Evolutionary conservation across 225 moss, liverwort and hornwort genomes (phyloP).

Genomic region (Asterella californica): DNA sequence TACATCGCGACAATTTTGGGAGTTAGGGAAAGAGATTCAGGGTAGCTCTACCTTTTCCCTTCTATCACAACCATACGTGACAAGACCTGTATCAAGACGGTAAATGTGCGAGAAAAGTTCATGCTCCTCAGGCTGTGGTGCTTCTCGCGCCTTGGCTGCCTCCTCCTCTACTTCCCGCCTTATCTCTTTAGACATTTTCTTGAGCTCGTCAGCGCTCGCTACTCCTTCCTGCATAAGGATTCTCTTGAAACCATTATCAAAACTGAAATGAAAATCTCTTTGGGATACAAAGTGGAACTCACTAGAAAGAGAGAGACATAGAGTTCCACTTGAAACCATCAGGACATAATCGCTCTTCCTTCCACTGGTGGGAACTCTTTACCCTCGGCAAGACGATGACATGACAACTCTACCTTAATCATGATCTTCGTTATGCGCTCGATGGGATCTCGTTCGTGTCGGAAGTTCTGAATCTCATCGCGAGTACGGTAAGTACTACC

Average conservation of each 20-base stretch:
- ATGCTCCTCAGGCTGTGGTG: conserved; percentile 49
- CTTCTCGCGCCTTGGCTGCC: conserved; percentile 62
- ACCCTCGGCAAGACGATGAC: no score
- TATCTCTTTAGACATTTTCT: conserved; percentile 66
- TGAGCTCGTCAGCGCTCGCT: conserved; percentile 59
- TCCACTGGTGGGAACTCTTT: no score
- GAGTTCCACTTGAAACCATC: neutral
- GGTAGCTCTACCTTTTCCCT: conserved; percentile 57
- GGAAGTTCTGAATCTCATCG: conserved; percentile 77
- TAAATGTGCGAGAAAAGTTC: conserved; percentile 85
- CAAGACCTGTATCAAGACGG: conserved; percentile 71
- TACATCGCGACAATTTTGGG: no score
- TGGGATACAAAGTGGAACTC: neutral
- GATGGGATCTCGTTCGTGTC: conserved; percentile 79
- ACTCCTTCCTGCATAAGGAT: conserved; percentile 62
- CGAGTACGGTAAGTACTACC: conserved; percentile 88
- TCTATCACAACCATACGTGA: conserved; percentile 77
- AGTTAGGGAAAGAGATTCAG: conserved; percentile 33
- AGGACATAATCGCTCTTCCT: no score
- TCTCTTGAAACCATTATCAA: neutral
- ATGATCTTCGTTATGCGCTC: conserved; percentile 80
- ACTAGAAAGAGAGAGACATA: neutral
- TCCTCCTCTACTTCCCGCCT: conserved; percentile 65
- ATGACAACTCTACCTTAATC: conserved; percentile 41
- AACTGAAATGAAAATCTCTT: no score